phyloP scores from a whole-genome alignment of 2,329 filamentous ascomycete species.

The Clonostachys chloroleuca region DNA sequence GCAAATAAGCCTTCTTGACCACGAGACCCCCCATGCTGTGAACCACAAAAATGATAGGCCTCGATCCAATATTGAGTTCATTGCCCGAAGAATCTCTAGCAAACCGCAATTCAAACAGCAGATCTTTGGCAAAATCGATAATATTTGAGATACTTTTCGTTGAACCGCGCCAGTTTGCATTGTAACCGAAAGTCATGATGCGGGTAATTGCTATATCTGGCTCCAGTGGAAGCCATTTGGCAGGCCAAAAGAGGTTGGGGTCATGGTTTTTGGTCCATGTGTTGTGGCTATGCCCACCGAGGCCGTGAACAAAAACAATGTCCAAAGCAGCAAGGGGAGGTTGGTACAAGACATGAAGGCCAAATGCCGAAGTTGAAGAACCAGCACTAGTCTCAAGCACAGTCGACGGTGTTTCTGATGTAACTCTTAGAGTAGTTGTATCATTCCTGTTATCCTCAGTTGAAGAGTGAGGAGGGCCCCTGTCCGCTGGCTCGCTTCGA shows the following conservation, averaged over 20 bases:
- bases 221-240: background rate
- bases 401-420: no score
- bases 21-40: constrained; percentile 3
- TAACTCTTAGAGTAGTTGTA: no score
- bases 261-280: constrained; percentile 1
- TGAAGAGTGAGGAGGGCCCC: no score
- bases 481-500: no score
- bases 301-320: constrained; percentile 2
- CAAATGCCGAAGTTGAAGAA: no score
- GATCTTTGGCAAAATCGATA: background rate
- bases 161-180: background rate
- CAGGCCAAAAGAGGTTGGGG: background rate
- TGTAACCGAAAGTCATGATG: constrained; percentile 1
- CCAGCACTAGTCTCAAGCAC: no score
- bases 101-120: background rate
- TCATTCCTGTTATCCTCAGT: no score
- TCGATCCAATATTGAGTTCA: background rate
- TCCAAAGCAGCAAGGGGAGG: background rate
- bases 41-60: constrained; percentile 1
- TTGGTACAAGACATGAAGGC: no score
- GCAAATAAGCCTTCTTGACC: constrained; percentile 1
- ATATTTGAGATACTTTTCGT: background rate
- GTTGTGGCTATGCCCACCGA: background rate
- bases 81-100: background rate
- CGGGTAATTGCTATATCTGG: background rate